phyloP scores from a whole-genome alignment of 805 yeast genomes.

The Candida montana region DNA sequence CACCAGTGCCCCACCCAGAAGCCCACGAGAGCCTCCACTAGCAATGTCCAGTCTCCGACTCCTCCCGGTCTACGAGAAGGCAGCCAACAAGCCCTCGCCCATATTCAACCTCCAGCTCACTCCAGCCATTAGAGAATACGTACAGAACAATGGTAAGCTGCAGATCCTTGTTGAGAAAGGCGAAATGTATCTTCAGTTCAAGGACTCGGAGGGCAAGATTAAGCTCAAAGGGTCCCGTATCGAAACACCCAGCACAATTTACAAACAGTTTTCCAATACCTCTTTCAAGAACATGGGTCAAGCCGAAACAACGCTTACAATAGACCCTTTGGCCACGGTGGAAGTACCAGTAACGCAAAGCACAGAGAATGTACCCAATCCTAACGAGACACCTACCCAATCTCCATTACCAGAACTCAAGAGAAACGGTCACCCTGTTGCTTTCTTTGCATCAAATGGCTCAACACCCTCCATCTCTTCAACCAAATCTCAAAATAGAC shows the following conservation, averaged over 20 bases:
- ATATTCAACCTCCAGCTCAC: conserved; percentile 12
- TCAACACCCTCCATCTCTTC: too few species aligned
- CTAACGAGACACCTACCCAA: background rate
- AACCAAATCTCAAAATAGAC: too few species aligned
- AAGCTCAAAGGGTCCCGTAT: conserved; percentile 1
- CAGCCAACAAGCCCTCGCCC: conserved; percentile 8
- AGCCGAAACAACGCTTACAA: background rate
- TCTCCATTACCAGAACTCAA: background rate
- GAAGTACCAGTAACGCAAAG: conserved; percentile 1
- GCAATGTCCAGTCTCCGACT: conserved; percentile 10
- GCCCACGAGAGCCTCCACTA: background rate
- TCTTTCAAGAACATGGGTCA: conserved; percentile 20
- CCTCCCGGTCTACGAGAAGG: conserved; percentile 10
- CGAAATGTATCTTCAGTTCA: conserved; percentile 14
- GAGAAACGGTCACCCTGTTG: background rate
- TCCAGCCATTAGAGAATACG: background rate
- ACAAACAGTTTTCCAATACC: conserved; percentile 19
- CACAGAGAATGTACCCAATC: background rate
- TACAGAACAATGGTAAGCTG: conserved; percentile 13
- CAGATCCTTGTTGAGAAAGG: conserved; percentile 21
- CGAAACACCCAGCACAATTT: conserved; percentile 10
- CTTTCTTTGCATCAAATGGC: too few species aligned
- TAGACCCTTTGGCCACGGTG: background rate
- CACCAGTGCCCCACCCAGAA: too few species aligned
- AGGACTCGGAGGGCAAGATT: conserved; percentile 1